Evolutionary conservation across 495 filamentous ascomycete genomes (phyloP).

Genomic region (Geoglossum glabrum): DNA sequence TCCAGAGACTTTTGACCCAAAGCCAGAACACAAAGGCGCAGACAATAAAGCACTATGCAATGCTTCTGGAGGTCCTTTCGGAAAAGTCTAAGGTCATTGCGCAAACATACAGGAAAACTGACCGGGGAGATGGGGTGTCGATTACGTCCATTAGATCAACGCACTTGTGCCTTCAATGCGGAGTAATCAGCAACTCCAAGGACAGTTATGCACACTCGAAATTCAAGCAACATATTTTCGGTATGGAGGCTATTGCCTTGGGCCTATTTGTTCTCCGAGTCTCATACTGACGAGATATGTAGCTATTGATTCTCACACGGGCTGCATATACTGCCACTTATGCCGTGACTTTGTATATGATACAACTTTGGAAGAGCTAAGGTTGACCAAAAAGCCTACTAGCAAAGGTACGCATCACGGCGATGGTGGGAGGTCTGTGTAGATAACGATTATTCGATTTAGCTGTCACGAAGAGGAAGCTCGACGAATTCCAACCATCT

Average conservation of each 20-base stretch:
- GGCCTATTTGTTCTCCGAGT: background rate
- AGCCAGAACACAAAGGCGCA: constrained; percentile 27
- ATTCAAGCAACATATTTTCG: constrained; percentile 41
- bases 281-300: background rate
- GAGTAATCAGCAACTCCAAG: constrained; percentile 32
- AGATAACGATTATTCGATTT: background rate
- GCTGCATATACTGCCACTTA: constrained; percentile 59
- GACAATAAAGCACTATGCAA: constrained; percentile 32
- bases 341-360: constrained; percentile 82
- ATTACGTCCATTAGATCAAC: constrained; percentile 34
- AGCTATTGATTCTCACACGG: constrained; percentile 71
- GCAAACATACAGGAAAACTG: constrained; percentile 26
- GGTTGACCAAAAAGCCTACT: constrained; percentile 28
- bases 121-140: constrained; percentile 17
- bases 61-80: constrained; percentile 28
- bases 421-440: background rate
- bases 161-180: constrained; percentile 53
- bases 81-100: constrained; percentile 26
- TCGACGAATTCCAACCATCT: constrained; percentile 33
- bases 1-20: constrained; percentile 30
- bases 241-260: constrained; percentile 23
- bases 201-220: constrained; percentile 35
- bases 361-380: constrained; percentile 49
- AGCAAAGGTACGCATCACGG: constrained; percentile 20
- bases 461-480: constrained; percentile 32